These are phyloP conservation scores for Leccinum solheimii DNA, from an alignment of 1,284 basidiomycete species.

Conservation along the genomic window DNA sequence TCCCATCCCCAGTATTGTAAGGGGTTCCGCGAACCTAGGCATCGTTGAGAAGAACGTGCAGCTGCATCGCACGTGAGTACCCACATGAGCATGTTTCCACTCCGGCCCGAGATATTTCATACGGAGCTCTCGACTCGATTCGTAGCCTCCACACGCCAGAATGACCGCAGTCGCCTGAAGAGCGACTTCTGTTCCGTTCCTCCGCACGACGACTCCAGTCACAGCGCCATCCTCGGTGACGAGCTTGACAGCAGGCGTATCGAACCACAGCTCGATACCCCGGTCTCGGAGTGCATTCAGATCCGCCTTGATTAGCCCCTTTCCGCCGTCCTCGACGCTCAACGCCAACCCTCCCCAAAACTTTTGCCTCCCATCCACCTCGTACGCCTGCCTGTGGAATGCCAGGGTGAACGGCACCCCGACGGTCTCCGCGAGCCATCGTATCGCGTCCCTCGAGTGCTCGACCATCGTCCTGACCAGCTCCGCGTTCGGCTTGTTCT, in stretches of 20 bases:
- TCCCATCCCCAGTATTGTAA: conserved; percentile 65
- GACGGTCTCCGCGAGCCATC: conserved; percentile 54
- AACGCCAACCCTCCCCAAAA: conserved; percentile 72
- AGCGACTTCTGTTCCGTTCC: conserved; percentile 36
- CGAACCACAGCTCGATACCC: conserved; percentile 57
- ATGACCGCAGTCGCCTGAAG: conserved; percentile 49
- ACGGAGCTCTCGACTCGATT: conserved; percentile 54
- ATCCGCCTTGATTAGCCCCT: conserved; percentile 64
- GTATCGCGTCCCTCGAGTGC: conserved; percentile 52
- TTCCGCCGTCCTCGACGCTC: conserved; percentile 60
- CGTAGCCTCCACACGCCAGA: conserved; percentile 66
- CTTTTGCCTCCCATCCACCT: conserved; percentile 57
- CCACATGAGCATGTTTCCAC: conserved; percentile 59
- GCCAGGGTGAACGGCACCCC: conserved; percentile 58
- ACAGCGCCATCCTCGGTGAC: conserved; percentile 41
- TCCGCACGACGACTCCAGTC: conserved; percentile 46
- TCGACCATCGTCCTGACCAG: conserved; percentile 57
- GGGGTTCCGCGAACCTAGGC: conserved; percentile 67
- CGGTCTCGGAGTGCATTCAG: conserved; percentile 47
- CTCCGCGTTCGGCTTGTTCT: conserved; percentile 46
- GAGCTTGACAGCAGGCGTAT: conserved; percentile 49
- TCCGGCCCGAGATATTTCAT: conserved; percentile 51
- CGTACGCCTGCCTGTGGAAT: conserved; percentile 67
- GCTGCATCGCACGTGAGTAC: conserved; percentile 7
- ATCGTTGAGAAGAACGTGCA: conserved; percentile 7